Percentiles rank a stretch among this genome's conserved stretches.
These are phyloP conservation scores for Teratosphaeria zuluensis DNA, from an alignment of 2,329 filamentous ascomycete species.

Conservation along the genomic window DNA sequence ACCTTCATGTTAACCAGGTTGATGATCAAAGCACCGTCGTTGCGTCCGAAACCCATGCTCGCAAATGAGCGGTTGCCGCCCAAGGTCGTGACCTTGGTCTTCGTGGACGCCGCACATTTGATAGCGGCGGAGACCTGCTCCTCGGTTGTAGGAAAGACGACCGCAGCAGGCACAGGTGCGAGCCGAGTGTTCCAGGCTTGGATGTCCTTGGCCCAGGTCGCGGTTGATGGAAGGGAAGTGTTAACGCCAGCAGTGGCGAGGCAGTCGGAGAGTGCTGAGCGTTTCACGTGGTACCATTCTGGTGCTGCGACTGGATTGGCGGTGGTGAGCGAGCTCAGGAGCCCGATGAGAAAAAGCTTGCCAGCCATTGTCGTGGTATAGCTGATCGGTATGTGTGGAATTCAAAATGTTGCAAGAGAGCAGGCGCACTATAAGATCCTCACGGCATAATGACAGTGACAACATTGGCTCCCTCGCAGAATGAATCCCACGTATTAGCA, in stretches of 20 bases:
- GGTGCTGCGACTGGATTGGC: not conserved
- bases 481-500: too few relatives aligned
- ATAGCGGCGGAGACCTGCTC: slow-evolving; percentile 36
- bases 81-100: slow-evolving; percentile 42
- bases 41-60: slow-evolving; percentile 36
- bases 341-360: not conserved
- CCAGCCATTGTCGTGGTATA: not conserved
- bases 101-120: slow-evolving; percentile 32
- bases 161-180: slow-evolving; percentile 28
- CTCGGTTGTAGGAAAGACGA: slow-evolving; percentile 33
- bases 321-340: not conserved
- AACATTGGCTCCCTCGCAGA: too few relatives aligned
- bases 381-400: not conserved
- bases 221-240: not conserved
- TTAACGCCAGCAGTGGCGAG: not conserved
- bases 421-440: not conserved
- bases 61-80: slow-evolving; percentile 49
- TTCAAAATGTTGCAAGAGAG: not conserved
- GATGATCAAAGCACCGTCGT: slow-evolving; percentile 45
- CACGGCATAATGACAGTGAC: not conserved
- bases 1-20: slow-evolving; percentile 43
- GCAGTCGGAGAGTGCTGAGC: not conserved
- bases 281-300: not conserved
- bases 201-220: not conserved
- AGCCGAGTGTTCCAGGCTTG: slow-evolving; percentile 15